Percentiles rank a stretch among this genome's conserved stretches.
Evolutionary conservation across 2,329 filamentous ascomycete species (phyloP).

Genomic region (Aspergillus texensis): DNA sequence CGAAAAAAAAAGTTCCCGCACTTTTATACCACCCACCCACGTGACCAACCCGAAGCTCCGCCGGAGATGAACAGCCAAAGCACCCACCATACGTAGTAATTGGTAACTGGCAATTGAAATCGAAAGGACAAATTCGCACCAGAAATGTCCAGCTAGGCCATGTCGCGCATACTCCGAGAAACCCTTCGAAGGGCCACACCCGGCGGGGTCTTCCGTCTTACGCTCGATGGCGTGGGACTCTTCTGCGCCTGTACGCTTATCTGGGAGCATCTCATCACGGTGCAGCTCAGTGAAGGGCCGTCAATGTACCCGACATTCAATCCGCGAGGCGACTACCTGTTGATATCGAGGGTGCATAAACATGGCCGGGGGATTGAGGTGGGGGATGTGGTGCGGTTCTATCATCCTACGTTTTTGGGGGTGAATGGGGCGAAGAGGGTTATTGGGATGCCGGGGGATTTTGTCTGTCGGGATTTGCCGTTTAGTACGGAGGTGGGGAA

Average conservation of each 20-base stretch:
- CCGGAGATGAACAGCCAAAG: constrained; percentile 6
- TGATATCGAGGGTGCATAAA: constrained; percentile 69
- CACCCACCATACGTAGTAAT: not conserved
- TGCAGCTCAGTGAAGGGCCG: constrained; percentile 67
- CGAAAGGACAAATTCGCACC: not conserved
- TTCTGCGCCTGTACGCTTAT: constrained; percentile 42
- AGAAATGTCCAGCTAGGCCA: constrained; percentile 16
- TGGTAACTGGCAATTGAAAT: not conserved
- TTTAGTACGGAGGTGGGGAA: constrained; percentile 35
- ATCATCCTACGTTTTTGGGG: constrained; percentile 68
- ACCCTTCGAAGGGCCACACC: constrained; percentile 27
- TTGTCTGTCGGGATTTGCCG: constrained; percentile 50
- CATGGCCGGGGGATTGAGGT: constrained; percentile 68
- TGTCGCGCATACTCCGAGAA: constrained; percentile 35
- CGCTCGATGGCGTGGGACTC: constrained; percentile 35
- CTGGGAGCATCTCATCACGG: constrained; percentile 62
- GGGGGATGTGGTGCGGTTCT: constrained; percentile 83
- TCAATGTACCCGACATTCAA: constrained; percentile 89
- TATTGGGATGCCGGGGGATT: constrained; percentile 68
- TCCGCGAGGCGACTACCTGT: constrained; percentile 66
- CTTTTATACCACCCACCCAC: constrained; percentile 21
- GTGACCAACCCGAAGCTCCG: constrained; percentile 19
- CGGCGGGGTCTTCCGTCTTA: constrained; percentile 28
- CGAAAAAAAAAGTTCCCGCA: constrained; percentile 6
- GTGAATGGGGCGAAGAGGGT: constrained; percentile 76